phyloP scores from a whole-genome alignment of 352 stramenopile genomes.

The Phytophthora syringae region DNA sequence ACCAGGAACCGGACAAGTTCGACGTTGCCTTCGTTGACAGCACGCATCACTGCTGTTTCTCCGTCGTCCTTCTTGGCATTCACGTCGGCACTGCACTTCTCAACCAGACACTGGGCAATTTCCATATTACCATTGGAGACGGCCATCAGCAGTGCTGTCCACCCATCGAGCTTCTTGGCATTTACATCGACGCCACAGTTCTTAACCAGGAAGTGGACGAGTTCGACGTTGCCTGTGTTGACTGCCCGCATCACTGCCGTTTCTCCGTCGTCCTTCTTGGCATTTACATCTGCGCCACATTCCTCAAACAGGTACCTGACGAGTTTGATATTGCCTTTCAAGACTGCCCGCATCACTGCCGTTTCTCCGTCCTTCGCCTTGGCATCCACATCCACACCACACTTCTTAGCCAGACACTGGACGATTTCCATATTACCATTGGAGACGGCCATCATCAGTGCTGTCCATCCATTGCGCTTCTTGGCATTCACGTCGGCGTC shows the following conservation, averaged over 20 bases:
- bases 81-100: not conserved
- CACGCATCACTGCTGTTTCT: not conserved
- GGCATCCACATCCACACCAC: not conserved
- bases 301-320: not conserved
- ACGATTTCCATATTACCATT: not conserved
- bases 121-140: not conserved
- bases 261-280: not conserved
- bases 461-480: not conserved
- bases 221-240: not conserved
- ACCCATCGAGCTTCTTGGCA: not conserved
- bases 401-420: not conserved
- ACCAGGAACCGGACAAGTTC: not conserved
- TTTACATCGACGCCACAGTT: not conserved
- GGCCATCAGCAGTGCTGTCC: not conserved
- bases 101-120: not conserved
- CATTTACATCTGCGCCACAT: not conserved
- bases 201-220: not conserved
- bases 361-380: not conserved
- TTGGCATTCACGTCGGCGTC: not conserved
- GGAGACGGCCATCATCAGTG: not conserved
- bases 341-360: not conserved
- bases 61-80: not conserved
- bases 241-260: not conserved
- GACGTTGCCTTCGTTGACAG: not conserved
- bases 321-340: not conserved